Evolutionary conservation across 78 protist genomes (phyloP), one percentile per base, ranked within the genome.

Genomic region (Pigoraptor vietnamica): DNA sequence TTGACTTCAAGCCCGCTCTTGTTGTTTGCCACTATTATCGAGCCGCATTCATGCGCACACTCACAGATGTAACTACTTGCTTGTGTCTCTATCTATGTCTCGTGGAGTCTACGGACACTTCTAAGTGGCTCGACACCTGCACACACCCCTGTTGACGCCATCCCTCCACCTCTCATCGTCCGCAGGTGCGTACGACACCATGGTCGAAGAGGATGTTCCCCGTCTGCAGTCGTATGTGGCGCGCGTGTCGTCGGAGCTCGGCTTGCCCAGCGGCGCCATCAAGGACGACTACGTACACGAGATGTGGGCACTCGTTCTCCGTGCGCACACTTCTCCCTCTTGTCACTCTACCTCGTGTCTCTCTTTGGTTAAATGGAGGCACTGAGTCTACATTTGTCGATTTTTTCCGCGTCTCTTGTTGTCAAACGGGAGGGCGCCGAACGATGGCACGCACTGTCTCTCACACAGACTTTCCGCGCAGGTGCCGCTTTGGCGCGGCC

Each of bases 401-500:
- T 24, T 89, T 40, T 6, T 84, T 84, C 10, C 1, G 23, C 2
- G 38, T 9, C 2, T 84, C 23, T 35, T 84, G 1, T 36, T 84
- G 88, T n/a, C n/a, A n/a, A n/a, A n/a, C n/a, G n/a, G n/a, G n/a
- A n/a, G n/a, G n/a, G n/a, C n/a, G n/a, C 79, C 34, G 21, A 29
- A 83, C 34, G 23, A 0, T 33, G 87, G 14, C 87, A 82, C 2
- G 36, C 87, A 10, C 87, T 33, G 87, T 23, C 33, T 82, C 87
- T 82, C 39, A 33, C 24, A 2, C 14, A 2, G 14, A 48, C 67
- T 48, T 32, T 29, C 91, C 91, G 2, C 10, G 1, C 89, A 79
- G 92, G 95, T 93, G 94, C 94, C 95, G 96, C 56, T 97, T 40
- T 40, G 98, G 97, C 39, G 95, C 86, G 1, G 55, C 88, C 36